phyloP scores from a whole-genome alignment of 257 asterid genomes.

The Penstemon eatonii region DNA sequence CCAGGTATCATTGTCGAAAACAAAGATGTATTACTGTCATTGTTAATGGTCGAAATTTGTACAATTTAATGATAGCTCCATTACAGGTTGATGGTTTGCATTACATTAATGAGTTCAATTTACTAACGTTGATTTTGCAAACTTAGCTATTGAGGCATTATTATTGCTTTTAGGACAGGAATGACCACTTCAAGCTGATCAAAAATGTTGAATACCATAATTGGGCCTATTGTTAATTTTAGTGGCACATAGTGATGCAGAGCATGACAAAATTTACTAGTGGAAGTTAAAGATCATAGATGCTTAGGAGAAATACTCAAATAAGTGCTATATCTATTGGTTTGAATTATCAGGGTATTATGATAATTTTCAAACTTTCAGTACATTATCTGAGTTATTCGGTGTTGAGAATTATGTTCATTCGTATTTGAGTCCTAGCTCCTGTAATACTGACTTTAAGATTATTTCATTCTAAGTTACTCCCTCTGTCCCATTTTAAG shows the following conservation, averaged over 20 bases:
- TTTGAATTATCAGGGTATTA: too few species aligned
- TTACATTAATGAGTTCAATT: conserved; percentile 1
- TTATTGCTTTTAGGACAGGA: background rate
- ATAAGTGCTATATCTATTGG: too few species aligned
- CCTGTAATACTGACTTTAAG: background rate
- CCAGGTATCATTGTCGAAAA: background rate
- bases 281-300: background rate
- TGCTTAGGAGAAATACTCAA: background rate
- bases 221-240: background rate
- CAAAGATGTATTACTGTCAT: background rate
- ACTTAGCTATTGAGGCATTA: background rate
- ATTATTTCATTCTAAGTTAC: background rate
- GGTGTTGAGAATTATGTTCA: too few species aligned
- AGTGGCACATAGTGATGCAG: background rate
- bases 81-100: background rate
- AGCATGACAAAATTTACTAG: background rate
- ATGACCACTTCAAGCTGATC: background rate
- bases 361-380: too few species aligned
- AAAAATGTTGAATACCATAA: too few species aligned
- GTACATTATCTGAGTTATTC: too few species aligned
- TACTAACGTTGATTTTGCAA: background rate
- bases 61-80: background rate
- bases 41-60: background rate
- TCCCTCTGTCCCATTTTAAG: too few species aligned
- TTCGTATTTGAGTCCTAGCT: background rate